Percentiles rank a stretch among this genome's conserved stretches.
phyloP scores from a whole-genome alignment of 176 grass and related monocot species.

The Carex parvula region DNA sequence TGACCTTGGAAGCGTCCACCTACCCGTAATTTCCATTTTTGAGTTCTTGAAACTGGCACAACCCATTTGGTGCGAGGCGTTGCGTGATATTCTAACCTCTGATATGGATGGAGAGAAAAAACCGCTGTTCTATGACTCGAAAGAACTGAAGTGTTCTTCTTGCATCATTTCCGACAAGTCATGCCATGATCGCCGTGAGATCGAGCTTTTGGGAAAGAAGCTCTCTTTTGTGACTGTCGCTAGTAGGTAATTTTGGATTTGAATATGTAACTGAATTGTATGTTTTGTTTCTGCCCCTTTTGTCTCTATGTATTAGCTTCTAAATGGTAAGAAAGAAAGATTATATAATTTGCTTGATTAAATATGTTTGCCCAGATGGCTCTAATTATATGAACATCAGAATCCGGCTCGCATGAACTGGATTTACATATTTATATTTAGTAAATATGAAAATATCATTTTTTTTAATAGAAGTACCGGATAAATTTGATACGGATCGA shows the following conservation, averaged over 20 bases:
- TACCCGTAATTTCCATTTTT: constrained; percentile 42
- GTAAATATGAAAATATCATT: no score
- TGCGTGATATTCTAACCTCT: constrained; percentile 36
- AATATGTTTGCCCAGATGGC: neutral
- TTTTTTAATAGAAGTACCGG: no score
- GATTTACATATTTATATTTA: neutral
- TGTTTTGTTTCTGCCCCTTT: neutral
- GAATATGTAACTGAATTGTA: neutral
- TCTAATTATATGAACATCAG: neutral
- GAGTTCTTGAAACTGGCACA: constrained; percentile 55
- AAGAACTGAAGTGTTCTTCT: constrained; percentile 22
- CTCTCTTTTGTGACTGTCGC: constrained; percentile 21
- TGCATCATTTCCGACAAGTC: constrained; percentile 25
- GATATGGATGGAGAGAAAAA: constrained; percentile 2
- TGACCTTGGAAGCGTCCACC: constrained; percentile 59
- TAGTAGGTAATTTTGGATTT: constrained; percentile 1
- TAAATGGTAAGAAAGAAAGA: neutral
- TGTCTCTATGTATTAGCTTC: neutral
- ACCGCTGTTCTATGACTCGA: neutral
- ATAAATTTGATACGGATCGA: no score
- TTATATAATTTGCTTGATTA: neutral
- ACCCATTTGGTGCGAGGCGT: constrained; percentile 55
- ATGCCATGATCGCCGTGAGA: constrained; percentile 22
- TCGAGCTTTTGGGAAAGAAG: constrained; percentile 36
- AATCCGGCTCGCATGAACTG: neutral